Evolutionary conservation across 495 filamentous ascomycete species (phyloP), one percentile per base, ranked within the genome.

Genomic region (Penicillium taxi): DNA sequence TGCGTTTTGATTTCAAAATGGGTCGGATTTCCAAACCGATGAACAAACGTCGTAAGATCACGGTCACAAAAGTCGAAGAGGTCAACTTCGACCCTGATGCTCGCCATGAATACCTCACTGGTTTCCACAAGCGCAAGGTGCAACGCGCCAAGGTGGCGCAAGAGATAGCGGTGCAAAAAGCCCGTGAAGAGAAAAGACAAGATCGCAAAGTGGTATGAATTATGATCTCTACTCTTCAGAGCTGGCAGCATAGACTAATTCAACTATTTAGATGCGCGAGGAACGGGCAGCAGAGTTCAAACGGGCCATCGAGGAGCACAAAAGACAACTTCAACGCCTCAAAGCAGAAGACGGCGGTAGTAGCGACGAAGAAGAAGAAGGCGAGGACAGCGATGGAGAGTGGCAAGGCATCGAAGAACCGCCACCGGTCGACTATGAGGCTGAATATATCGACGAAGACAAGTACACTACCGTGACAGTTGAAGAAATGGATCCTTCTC

Each of bases 361-460:
- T 11, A 58, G 67, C 32, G 55, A 63, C 35, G 72, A 56, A 13
- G 48, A 48, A 18, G 42, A 47, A 15, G 39, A 52, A 1, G 66
- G 63, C 11, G 51, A 55, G 1, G 59, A 58, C 8, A 37, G 41
- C 6, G 47, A 58, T 15, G 74, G 77, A 7, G 80, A 74, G 47
- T 83, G 76, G 78, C 68, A 70, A 16, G 83, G 82, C 1, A 61
- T 81, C 37, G 66, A 44, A 33, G 78, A 82, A 30, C 60, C 71
- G 7, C 69, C 71, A 4, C 67, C 70, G 4, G 58, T 93, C 13
- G 77, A 89, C 54, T 77, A 81, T 47, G 86, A 96, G 51, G 89
- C 90, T 36, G 88, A 95, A 60, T 98, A 94, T 62, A 75, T 95
- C 41, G 91, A 98, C 61, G 91, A 96, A 58, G 90, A 95, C 52